Evolutionary conservation across 2,329 filamentous ascomycete genomes (phyloP), one percentile per base, ranked within the genome.

Genomic region (Mycosphaerella arachidis): DNA sequence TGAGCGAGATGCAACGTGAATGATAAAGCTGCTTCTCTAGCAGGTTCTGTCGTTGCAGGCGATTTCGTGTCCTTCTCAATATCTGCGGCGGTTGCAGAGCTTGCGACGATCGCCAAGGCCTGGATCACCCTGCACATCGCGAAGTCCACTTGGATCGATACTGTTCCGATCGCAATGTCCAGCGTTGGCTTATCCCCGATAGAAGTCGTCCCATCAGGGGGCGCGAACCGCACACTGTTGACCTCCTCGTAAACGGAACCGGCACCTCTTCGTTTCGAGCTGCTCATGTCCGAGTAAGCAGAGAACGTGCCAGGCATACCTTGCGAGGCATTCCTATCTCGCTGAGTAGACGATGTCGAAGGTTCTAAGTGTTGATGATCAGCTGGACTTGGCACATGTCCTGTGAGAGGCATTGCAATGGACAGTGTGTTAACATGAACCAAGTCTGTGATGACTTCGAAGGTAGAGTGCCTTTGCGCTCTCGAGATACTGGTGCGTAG

Each of bases 281-380:
- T 60, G 46, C 73, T 75, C 30, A 75, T 71, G 46, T 79, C 74
- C 1, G 78, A 78, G 63, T 81, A 80, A 27, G 74, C 72, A 0
- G 79, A 81, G 63, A 81, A 81, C 0, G 78, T 74, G 0, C 79
- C 79, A 18, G 79, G 79, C 69, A 79, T 75, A 20, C 62, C 66
- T 10, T 62, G 62, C 27, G 40, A 18, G 10, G 37, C 12, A 7
- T 30, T 29, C 46, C 13, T 24, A 29, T 50, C 20, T 16, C 20
- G 24, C 12, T 8, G 20, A 6, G 18, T 30, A 9, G 20, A 12
- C 10, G 18, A 20, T 18, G 13, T 24, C 16, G 12, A n/a, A 46
- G 48, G 13, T 13, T 29, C 16, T 29, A 20, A 29, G 5, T 57
- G 56, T 33, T 12, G 13, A 35, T 53, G 13, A 13, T 6, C 9